Base-by-base conservation (phyloP, 2,329 filamentous ascomycete species). In the Claviceps maximensis region DNA sequence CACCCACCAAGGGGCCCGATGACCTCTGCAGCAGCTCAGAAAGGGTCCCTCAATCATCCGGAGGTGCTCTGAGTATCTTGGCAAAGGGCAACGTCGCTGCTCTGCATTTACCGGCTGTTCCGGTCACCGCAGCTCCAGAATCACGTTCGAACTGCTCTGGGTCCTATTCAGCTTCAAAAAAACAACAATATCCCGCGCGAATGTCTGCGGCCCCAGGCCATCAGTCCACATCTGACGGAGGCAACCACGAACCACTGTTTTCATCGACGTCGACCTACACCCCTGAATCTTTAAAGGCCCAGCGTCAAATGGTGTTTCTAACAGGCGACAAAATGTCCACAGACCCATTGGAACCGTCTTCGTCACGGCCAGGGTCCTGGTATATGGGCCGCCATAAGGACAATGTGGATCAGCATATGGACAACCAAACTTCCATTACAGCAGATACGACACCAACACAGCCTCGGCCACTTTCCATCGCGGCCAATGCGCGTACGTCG, bases 271-370 rank as follows among this genome's bases (percentile, higher is more conserved):
- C 57, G 17, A 47, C 68, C 64, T 50, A 67, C 65, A 54, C 50
- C 3, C 49, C 52, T 27, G 47, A 52, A 9, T 31, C 44, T 25
- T 48, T 54, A n/a, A 41, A 36, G 27, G 52, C 47, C 19, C 27
- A 51, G 40, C 47, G 19, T 25, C 15, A 68, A 60, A 56, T 61
- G 29, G 64, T 62, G 65, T 59, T 59, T 49, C 63, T 62, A 36
- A 67, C 66, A 49, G 59, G 63, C 52, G 62, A 67, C 58, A 63
- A 58, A 50, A 60, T 54, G 55, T 52, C 53, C 44, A 52, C 51
- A 42, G 49, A 45, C 19, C 29, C 48, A 21, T 55, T 47, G 31
- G 49, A 54, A 42, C 10, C 47, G 27, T 48, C 58, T n/a, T 57
- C 52, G 12, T 53, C 49, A 57, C 59, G 38, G 50, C 55, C 38